phyloP scores from a whole-genome alignment of 2,329 filamentous ascomycete genomes.

The Trichophyton mentagrophytes region DNA sequence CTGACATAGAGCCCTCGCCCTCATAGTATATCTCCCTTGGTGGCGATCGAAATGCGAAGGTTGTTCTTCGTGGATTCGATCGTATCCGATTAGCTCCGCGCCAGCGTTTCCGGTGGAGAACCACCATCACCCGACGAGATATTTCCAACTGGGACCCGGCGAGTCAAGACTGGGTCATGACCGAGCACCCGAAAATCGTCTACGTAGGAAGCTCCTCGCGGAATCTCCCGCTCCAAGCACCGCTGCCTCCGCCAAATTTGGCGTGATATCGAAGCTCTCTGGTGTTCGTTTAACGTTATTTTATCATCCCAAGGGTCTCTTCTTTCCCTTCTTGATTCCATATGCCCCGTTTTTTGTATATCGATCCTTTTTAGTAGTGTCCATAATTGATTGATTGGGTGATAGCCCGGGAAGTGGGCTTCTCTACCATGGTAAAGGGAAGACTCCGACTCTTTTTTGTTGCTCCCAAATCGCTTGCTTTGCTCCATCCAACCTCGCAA shows the following conservation, averaged over 20 bases:
- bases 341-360: neutral
- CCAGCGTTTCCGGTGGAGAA: slow-evolving; percentile 52
- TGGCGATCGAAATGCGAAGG: slow-evolving; percentile 55
- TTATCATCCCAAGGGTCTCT: neutral
- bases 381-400: neutral
- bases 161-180: slow-evolving; percentile 71
- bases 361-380: neutral
- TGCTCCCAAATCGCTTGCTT: neutral
- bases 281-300: neutral
- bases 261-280: neutral
- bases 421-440: neutral
- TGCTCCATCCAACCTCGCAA: neutral
- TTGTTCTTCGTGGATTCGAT: slow-evolving; percentile 67
- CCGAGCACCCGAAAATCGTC: slow-evolving; percentile 44
- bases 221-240: slow-evolving; percentile 39
- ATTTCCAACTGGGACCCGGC: slow-evolving; percentile 73
- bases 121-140: slow-evolving; percentile 63
- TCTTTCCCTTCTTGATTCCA: neutral
- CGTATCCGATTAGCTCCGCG: slow-evolving; percentile 60
- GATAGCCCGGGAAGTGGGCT: neutral
- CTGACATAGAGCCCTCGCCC: neutral
- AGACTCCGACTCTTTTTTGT: neutral
- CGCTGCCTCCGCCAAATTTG: slow-evolving; percentile 18
- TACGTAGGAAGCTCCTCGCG: slow-evolving; percentile 49
- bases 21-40: slow-evolving; percentile 60